These are phyloP conservation scores for Mucor racemosus DNA, from an alignment of 371 early-diverging fungal species.

Conservation along the genomic window DNA sequence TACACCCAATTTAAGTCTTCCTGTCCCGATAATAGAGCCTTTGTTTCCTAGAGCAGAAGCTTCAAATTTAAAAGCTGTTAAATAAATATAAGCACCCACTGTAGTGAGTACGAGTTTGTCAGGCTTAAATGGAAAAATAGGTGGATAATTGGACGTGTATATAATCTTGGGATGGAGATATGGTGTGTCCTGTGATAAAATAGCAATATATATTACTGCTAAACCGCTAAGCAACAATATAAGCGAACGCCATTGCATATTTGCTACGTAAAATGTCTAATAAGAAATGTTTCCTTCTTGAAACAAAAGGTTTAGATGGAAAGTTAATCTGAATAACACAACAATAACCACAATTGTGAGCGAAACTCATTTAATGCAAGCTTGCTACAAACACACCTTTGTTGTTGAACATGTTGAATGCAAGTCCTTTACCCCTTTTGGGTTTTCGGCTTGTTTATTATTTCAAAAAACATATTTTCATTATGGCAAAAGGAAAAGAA, in stretches of 20 bases:
- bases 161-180: conserved; percentile 44
- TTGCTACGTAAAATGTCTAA: not conserved
- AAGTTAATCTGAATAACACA: too few relatives aligned
- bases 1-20: conserved; percentile 32
- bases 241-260: conserved; percentile 55
- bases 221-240: conserved; percentile 40
- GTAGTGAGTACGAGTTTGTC: conserved; percentile 35
- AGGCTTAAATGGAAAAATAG: conserved; percentile 20
- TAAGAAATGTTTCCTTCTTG: not conserved
- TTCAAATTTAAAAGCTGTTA: conserved; percentile 39
- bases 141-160: conserved; percentile 20
- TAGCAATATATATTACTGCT: conserved; percentile 39
- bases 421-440: not conserved
- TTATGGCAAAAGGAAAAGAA: conserved; percentile 9
- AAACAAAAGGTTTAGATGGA: not conserved
- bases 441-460: not conserved
- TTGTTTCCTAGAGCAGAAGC: not conserved
- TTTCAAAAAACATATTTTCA: not conserved
- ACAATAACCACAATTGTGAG: too few relatives aligned
- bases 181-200: conserved; percentile 43
- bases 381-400: not conserved
- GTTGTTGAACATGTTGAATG: not conserved
- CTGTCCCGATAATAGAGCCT: conserved; percentile 25
- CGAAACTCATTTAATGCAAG: not conserved
- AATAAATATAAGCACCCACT: conserved; percentile 35